Evolutionary conservation across 441 rosid species (phyloP), one percentile per base, ranked within the genome.

Genomic region (Mallotus repandus): DNA sequence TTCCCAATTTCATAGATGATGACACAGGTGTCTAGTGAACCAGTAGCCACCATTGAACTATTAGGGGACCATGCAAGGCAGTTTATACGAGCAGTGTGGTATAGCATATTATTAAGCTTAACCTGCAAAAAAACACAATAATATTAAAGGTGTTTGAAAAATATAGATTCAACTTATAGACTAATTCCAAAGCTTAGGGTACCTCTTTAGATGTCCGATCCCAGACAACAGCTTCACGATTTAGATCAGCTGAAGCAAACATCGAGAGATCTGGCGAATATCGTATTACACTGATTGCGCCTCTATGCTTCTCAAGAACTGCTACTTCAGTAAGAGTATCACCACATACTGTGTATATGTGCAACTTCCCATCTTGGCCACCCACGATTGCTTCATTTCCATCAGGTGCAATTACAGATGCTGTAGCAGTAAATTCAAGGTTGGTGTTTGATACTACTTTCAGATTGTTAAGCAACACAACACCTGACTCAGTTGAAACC

Each of bases 61-160:
- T 88, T 83, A 9, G 98, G 97, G 73, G 98, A 90, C 98, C 98
- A 94, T 14, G 97, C 97, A 64, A 94, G 83, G 80, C 97, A 94
- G 86, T 92, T 94, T 78, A 94, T 84, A 71, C 97, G 95, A 21
- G 97, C 96, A 48, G 87, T 87, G 80, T 94, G 98, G 84, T 87
- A 94, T 83, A 90, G 66, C 98, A 92, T 90, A 83, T 89, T 94
- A 86, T 92, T 92, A 4, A 94, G 89, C 78, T 86, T 89, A 71
- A 90, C 84, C 97, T 94, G 89, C 80, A 57, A 71, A 7, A 2
- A 32, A 16, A 22, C n/a, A n/a, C n/a, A n/a, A n/a, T n/a, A n/a
- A 29, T 4, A 2, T 25, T 9, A 9, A 13, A 25, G 22, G 19
- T 38, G 6, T 38, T 63, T 41, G 46, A 15, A 63, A 63, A 38